A percentile compares a stretch with the other conserved stretches of the same genome.
phyloP scores from a whole-genome alignment of 345 rosid genomes.

The Excoecaria agallocha region DNA sequence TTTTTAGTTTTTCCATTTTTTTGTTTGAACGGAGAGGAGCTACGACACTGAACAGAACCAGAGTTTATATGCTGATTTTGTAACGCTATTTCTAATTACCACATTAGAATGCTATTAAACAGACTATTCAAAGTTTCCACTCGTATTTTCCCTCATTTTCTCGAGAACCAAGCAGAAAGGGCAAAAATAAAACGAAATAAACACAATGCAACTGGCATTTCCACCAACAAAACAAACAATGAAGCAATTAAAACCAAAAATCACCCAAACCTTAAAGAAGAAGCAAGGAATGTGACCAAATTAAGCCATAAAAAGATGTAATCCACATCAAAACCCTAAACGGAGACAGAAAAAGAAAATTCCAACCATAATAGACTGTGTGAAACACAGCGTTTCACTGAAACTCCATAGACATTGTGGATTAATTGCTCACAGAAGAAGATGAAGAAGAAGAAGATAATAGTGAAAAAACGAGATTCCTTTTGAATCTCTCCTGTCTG shows the following conservation, averaged over 20 bases:
- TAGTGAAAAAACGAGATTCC: slow-evolving; percentile 12
- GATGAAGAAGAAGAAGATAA: neutral
- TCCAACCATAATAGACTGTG: neutral
- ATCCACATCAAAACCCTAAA: neutral
- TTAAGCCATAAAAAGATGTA: neutral
- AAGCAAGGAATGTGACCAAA: neutral
- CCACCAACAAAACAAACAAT: neutral
- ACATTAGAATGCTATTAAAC: neutral
- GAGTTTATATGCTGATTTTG: neutral
- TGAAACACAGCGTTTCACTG: neutral
- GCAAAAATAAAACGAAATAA: neutral
- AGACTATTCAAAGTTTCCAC: neutral
- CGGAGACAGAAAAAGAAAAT: neutral
- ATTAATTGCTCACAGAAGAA: neutral
- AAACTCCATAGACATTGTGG: neutral
- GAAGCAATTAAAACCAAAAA: neutral
- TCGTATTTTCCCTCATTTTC: slow-evolving; percentile 18
- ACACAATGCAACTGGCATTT: neutral
- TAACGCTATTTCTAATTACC: neutral
- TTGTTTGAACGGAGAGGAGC: neutral
- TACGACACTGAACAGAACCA: neutral
- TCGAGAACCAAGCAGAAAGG: slow-evolving; percentile 19
- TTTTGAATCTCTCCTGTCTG: slow-evolving; percentile 23
- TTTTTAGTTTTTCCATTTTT: neutral
- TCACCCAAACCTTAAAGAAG: slow-evolving; percentile 1